phyloP scores from a whole-genome alignment of 345 rosid genomes.

The Tarenaya hassleriana region DNA sequence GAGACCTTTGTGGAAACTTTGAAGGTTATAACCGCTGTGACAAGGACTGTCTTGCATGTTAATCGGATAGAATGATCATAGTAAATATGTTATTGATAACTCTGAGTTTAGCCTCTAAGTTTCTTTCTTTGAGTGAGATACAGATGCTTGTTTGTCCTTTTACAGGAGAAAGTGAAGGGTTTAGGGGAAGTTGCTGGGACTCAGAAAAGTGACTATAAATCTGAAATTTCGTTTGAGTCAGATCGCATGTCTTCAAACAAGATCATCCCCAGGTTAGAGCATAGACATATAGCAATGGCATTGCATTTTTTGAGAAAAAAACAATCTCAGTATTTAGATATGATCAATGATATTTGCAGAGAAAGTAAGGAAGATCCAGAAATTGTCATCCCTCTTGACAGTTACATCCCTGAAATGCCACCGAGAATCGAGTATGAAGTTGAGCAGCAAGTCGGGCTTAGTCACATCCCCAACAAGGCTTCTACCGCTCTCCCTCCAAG shows the following conservation, averaged over 20 bases:
- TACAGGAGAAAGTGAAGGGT: conserved; percentile 44
- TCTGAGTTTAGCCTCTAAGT: conserved; percentile 7
- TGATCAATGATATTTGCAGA: conserved; percentile 33
- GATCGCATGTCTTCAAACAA: conserved; percentile 31
- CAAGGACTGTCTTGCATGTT: conserved; percentile 7
- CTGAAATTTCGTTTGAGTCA: conserved; percentile 46
- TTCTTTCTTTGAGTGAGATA: conserved; percentile 10
- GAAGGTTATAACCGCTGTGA: conserved; percentile 40
- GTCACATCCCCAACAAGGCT: conserved; percentile 21
- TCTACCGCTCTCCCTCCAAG: conserved; percentile 58
- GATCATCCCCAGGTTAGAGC: conserved; percentile 40
- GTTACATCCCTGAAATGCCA: conserved; percentile 34
- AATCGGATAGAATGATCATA: conserved; percentile 2
- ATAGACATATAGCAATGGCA: conserved; percentile 3
- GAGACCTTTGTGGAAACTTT: conserved; percentile 46
- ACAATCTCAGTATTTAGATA: conserved; percentile 1
- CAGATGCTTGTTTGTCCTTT: conserved; percentile 18
- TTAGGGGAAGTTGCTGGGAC: conserved; percentile 29
- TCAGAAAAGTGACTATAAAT: conserved; percentile 32
- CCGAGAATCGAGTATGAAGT: conserved; percentile 31
- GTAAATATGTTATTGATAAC: neutral
- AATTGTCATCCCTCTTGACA: conserved; percentile 15
- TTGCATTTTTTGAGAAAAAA: neutral
- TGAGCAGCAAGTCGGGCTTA: conserved; percentile 32
- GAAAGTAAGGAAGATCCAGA: conserved; percentile 30